These are phyloP conservation scores for Aquilaria yunnanensis DNA, from an alignment of 345 rosid genomes.

Conservation along the genomic window DNA sequence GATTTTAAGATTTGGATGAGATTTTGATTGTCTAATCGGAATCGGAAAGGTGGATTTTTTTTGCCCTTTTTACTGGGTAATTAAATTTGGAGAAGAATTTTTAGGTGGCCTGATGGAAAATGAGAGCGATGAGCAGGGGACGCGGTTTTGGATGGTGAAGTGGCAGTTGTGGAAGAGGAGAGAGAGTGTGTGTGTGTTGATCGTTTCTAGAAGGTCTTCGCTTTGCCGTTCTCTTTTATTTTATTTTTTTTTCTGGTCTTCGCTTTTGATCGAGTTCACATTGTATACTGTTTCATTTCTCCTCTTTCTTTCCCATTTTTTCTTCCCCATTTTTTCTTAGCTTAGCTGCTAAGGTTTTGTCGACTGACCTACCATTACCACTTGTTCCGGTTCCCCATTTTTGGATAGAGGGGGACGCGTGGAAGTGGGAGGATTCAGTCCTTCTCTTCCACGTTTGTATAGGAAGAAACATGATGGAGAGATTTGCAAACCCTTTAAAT, in stretches of 20 bases:
- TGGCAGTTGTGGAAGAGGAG: conserved; percentile 7
- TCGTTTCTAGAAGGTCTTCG: conserved; percentile 20
- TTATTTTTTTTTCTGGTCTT: no score
- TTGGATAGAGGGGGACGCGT: no score
- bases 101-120: not conserved
- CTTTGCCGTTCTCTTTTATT: not conserved
- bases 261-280: conserved; percentile 15
- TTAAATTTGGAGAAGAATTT: not conserved
- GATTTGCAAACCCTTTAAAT: no score
- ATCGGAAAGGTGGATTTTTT: not conserved
- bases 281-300: not conserved
- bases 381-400: no score
- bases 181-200: not conserved
- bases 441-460: no score
- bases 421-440: no score
- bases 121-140: conserved; percentile 18
- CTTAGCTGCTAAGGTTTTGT: conserved; percentile 22
- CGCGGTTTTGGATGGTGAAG: conserved; percentile 26
- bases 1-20: no score
- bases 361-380: no score
- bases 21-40: no score
- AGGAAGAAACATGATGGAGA: no score
- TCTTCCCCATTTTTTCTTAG: not conserved
- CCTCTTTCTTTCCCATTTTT: not conserved
- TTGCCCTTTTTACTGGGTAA: not conserved